A percentile compares a stretch with the other conserved stretches of the same genome.
phyloP scores from a whole-genome alignment of 805 yeast genomes.

The Yarrowia sp. region DNA sequence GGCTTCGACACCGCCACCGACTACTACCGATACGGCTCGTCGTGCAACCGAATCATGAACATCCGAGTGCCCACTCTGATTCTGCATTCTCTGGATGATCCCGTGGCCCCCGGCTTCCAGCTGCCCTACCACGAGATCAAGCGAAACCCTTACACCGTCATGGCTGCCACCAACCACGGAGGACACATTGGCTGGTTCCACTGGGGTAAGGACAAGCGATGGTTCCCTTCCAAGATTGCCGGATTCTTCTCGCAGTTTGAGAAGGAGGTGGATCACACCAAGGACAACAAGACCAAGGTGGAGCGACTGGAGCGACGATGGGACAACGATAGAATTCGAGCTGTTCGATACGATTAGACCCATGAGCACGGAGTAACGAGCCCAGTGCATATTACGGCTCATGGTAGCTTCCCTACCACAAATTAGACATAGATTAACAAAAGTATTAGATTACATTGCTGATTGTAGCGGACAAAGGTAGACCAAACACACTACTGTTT shows the following conservation, averaged over 20 bases:
- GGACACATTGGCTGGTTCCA: slow-evolving; percentile 83
- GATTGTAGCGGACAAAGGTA: too few species aligned
- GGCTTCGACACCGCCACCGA: slow-evolving; percentile 62
- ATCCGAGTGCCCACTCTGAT: slow-evolving; percentile 63
- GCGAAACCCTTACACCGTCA: slow-evolving; percentile 56
- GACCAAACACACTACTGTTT: too few species aligned
- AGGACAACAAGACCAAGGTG: slow-evolving; percentile 26
- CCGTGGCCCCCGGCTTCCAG: slow-evolving; percentile 54
- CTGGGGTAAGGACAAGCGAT: slow-evolving; percentile 52
- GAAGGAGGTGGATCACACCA: slow-evolving; percentile 33
- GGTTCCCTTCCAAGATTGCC: slow-evolving; percentile 58
- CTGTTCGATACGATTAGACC: slow-evolving; percentile 2
- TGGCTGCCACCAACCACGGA: slow-evolving; percentile 63
- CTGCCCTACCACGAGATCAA: slow-evolving; percentile 52
- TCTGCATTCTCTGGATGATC: slow-evolving; percentile 70
- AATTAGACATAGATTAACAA: not conserved
- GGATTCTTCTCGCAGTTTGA: slow-evolving; percentile 43
- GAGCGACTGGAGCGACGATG: slow-evolving; percentile 27
- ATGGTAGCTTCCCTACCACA: too few species aligned
- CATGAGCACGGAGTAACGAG: too few species aligned
- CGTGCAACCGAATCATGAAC: slow-evolving; percentile 48
- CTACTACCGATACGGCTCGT: slow-evolving; percentile 63
- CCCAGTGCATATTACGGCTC: too few species aligned
- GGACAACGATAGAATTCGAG: slow-evolving; percentile 28
- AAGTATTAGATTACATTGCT: not conserved